These are phyloP conservation scores for Helenozyma rhizophorensis DNA, from an alignment of 805 yeast species.

Conservation along the genomic window DNA sequence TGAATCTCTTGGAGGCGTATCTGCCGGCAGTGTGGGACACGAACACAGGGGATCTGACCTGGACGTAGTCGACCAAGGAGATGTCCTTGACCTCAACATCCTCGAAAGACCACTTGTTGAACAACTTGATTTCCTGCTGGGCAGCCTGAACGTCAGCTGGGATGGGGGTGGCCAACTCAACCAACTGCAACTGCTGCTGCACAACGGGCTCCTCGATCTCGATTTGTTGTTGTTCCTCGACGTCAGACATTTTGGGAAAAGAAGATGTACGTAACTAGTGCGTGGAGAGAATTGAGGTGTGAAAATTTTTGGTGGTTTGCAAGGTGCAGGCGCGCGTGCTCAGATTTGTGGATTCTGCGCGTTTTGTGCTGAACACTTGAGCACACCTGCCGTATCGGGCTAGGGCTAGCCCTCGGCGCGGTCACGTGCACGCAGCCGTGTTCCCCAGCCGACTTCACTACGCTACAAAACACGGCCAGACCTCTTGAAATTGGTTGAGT, in stretches of 20 bases:
- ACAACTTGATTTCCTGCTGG: constrained; percentile 92
- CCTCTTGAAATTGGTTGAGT: too few species aligned
- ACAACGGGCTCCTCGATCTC: constrained; percentile 62
- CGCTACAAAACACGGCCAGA: too few species aligned
- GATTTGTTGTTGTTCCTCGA: constrained; percentile 49
- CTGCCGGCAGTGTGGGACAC: constrained; percentile 99
- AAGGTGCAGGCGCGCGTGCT: constrained; percentile 15
- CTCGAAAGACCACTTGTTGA: constrained; percentile 99
- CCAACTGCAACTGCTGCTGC: constrained; percentile 78
- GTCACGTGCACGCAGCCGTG: too few species aligned
- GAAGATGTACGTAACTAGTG: too few species aligned
- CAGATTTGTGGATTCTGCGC: constrained; percentile 8
- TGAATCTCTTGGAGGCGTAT: constrained; percentile 98
- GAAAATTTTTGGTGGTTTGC: constrained; percentile 11
- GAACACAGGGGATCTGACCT: constrained; percentile 95
- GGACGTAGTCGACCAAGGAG: constrained; percentile 97
- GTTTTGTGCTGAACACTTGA: constrained; percentile 13
- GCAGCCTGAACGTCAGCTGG: constrained; percentile 97
- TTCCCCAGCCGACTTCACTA: too few species aligned
- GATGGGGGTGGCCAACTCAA: constrained; percentile 89
- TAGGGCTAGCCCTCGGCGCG: constrained; percentile 13
- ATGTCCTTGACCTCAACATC: constrained; percentile 97
- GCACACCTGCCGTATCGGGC: constrained; percentile 17
- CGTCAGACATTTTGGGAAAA: constrained; percentile 68
- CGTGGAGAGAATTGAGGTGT: constrained; percentile 2